A percentile compares a stretch with the other conserved stretches of the same genome.
These are phyloP conservation scores for Helicostylum pulchrum DNA, from an alignment of 192 early-diverging fungal genomes.

Conservation along the genomic window DNA sequence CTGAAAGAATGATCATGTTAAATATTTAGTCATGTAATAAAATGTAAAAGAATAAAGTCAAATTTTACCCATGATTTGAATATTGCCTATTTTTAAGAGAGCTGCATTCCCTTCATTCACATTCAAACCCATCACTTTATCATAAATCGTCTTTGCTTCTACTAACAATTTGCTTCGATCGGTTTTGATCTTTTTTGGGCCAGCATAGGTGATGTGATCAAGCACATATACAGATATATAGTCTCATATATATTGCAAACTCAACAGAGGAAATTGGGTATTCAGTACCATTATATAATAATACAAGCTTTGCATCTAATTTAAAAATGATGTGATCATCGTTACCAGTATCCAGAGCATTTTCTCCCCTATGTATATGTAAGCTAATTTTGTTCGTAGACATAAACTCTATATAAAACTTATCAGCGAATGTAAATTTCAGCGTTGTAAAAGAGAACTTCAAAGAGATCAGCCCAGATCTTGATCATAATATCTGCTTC, in stretches of 20 bases:
- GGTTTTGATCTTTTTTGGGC: neutral
- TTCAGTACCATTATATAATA: neutral
- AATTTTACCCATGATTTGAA: constrained; percentile 9
- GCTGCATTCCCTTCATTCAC: neutral
- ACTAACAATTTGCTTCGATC: neutral
- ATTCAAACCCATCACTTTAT: neutral
- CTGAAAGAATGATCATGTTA: constrained; percentile 3
- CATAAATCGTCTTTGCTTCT: neutral
- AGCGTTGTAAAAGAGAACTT: neutral
- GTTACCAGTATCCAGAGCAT: neutral
- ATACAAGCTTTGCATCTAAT: neutral
- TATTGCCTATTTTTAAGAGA: neutral
- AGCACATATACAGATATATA: no score
- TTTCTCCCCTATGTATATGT: constrained; percentile 10
- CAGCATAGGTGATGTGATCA: no score
- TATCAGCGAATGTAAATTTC: neutral
- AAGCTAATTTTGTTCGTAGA: constrained; percentile 2
- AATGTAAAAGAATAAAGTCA: constrained; percentile 1
- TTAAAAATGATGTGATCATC: neutral
- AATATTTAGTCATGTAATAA: constrained; percentile 6
- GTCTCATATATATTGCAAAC: no score
- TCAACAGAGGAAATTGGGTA: neutral
- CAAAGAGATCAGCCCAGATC: neutral
- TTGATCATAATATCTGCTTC: neutral
- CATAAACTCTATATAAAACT: constrained; percentile 1